Conservation (phyloP, 495 filamentous ascomycete species). For the Staphylotrichum tortipilum region DNA sequence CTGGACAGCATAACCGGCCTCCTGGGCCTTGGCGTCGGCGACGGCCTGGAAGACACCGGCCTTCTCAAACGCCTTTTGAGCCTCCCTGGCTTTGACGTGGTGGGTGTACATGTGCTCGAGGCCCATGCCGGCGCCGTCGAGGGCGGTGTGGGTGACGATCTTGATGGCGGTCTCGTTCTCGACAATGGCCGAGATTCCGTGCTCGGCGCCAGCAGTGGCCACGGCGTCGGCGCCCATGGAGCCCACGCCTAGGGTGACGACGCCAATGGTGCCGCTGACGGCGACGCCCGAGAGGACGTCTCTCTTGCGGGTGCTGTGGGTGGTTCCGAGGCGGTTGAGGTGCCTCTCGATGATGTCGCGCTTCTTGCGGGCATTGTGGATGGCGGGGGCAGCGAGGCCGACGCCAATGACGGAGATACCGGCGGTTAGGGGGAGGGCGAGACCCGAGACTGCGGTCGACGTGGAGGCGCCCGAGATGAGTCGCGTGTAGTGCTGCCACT, state of each 20-base stretch:
- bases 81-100: background rate
- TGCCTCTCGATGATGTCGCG: background rate
- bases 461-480: background rate
- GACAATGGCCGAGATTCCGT: background rate
- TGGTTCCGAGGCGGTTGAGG: background rate
- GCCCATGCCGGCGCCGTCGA: background rate
- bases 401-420: background rate
- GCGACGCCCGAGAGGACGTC: background rate
- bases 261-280: background rate
- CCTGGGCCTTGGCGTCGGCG: background rate
- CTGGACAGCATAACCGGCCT: background rate
- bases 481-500: background rate
- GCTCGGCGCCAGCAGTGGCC: background rate
- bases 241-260: background rate
- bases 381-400: background rate
- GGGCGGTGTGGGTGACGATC: background rate
- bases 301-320: background rate
- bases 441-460: background rate
- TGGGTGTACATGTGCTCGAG: background rate
- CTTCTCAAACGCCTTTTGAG: background rate
- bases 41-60: background rate
- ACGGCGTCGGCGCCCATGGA: background rate
- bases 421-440: background rate
- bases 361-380: background rate
- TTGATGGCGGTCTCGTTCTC: background rate